Evolutionary conservation across 345 rosid genomes (phyloP), one percentile per base, ranked within the genome.

Genomic region (Pugionium dolabratum): DNA sequence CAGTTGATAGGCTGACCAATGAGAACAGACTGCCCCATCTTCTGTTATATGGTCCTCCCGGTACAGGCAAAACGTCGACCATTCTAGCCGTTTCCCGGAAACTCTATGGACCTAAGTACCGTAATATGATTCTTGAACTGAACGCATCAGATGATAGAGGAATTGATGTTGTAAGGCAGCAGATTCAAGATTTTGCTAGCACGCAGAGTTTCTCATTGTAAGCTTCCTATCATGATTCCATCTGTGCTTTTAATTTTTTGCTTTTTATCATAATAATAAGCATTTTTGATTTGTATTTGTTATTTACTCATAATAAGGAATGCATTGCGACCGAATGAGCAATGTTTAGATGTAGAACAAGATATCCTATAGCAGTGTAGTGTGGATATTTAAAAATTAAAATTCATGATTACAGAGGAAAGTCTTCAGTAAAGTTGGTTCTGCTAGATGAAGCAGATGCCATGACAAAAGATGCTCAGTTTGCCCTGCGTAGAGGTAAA

Each of bases 381-480:
- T 50, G 11, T 34, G 25, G 35, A 53, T 34, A 11, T 6, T 31
- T 27, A 29, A 30, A 30, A 28, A 0, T 1, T 7, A 0, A 35
- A 26, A 54, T 46, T 67, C 39, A 46, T 69, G 28, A 35, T 54
- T 66, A 27, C 55, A 88, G 98, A 41, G 83, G 85, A 6, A 90
- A 84, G 80, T 63, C 85, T 54, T 77, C 86, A 18, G 90, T 90
- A 37, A 93, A 93, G 84, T 71, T 93, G 87, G 93, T 93, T 52
- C 78, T 93, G 63, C 92, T 93, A 5, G 97, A 93, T 66, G 97
- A 90, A 79, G 87, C 96, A 57, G 97, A 93, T 84, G 98, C 98
- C 53, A 90, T 93, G 98, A 93, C 98, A 44, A 93, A 93, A 80
- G 98, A 93, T 77, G 97, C 98, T 41, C 97, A 93, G 76, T 93